Evolutionary conservation across 169 alveolate species (phyloP).

Genomic region (Fabrea salina): DNA sequence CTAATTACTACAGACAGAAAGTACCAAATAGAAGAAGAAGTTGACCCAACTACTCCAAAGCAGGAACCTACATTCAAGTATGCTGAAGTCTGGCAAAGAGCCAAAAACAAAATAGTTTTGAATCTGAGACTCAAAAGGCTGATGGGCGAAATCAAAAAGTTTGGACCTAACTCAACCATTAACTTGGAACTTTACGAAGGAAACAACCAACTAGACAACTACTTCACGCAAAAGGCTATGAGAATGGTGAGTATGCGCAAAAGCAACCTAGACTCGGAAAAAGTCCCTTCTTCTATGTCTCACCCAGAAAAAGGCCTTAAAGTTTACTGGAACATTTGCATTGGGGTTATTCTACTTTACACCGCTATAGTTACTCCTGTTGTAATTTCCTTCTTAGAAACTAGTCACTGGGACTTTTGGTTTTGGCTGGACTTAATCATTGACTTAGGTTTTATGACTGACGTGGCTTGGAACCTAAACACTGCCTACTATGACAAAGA

Average conservation of each 20-base stretch:
- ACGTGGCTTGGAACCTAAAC: background rate
- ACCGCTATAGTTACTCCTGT: conserved; percentile 54
- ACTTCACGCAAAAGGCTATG: background rate
- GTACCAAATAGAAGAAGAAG: too few relatives aligned
- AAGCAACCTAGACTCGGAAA: background rate
- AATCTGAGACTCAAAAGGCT: background rate
- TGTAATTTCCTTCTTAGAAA: conserved; percentile 43
- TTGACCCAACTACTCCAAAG: too few relatives aligned
- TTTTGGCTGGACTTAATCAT: background rate
- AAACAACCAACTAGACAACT: background rate
- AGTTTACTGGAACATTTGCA: background rate
- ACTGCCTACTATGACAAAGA: conserved; percentile 9
- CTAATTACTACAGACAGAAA: conserved; percentile 14
- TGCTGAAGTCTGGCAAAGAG: conserved; percentile 4
- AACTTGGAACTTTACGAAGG: background rate
- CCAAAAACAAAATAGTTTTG: background rate
- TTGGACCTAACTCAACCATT: background rate
- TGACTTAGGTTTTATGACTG: background rate
- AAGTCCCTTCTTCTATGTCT: background rate
- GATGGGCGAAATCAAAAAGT: conserved; percentile 3
- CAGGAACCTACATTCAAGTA: too few relatives aligned
- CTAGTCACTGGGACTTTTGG: background rate
- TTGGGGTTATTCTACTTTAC: conserved; percentile 37
- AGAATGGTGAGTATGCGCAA: background rate
- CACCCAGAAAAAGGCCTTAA: background rate